Base-by-base conservation (phyloP, 305 asterid species). In the Fraxinus latifolia region DNA sequence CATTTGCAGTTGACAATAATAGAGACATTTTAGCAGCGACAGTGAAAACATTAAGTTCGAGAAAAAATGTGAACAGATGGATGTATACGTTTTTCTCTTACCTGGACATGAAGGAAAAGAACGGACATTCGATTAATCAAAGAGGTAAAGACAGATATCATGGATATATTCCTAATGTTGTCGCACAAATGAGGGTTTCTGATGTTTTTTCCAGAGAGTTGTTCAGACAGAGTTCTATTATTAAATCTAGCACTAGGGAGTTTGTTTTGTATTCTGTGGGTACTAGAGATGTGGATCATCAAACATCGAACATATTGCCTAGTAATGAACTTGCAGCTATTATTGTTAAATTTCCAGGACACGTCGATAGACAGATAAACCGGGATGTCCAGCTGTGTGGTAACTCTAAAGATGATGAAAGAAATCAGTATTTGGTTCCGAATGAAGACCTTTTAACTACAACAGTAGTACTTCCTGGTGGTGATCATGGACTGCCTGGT, bases 111-210 rank as follows among this genome's bases (percentile, higher is more conserved):
- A 91, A 91, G 93, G 91, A 84, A 75, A 93, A 87, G 82, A 85
- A 82, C 27, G 86, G 84, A 47, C 83, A 55, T 80, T 90, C 92
- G 93, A 85, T 86, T 68, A 85, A 82, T 83, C 90, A 89, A 67
- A 96, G 91, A 62, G 85, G 80, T 33, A 91, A 86, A 84, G 90
- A 86, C 62, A 90, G 84, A 36, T 79, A 81, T 79, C 88, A 77
- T 58, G 90, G 89, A 65, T 88, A 88, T 36, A 58, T 90, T 42
- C 87, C 98, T 31, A 91, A 89, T 67, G 85, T 90, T 73, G 87
- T 92, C 7, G 98, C 94, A 14, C 91, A 90, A 85, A 91, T 93
- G 98, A 93, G 87, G 84, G 94, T 89, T 81, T 87, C 91, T 32
- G 92, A 89, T 84, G 77, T 86, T 87, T 80, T 81, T 21, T 74